phyloP scores from a whole-genome alignment of 805 yeast species.

The Wickerhamomyces mucosus region DNA sequence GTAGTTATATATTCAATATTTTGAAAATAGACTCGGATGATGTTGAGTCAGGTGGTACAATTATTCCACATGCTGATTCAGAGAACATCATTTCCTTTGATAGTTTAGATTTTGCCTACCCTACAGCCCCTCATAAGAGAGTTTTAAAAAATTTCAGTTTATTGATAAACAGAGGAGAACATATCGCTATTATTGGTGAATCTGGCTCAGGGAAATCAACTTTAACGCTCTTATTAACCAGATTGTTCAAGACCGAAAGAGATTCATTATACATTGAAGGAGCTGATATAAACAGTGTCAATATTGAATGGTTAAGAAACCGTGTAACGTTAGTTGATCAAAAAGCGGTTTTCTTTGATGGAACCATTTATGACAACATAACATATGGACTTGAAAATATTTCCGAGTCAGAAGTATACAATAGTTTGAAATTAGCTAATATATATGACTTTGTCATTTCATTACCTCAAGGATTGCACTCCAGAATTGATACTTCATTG shows the following conservation, averaged over 20 bases:
- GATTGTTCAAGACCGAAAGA: constrained; percentile 35
- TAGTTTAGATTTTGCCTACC: constrained; percentile 42
- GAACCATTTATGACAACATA: constrained; percentile 63
- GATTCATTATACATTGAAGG: constrained; percentile 38
- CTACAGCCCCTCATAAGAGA: constrained; percentile 20
- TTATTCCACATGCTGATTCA: constrained; percentile 18
- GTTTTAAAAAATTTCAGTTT: constrained; percentile 37
- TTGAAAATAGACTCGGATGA: constrained; percentile 24
- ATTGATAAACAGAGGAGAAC: constrained; percentile 33
- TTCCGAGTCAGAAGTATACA: constrained; percentile 27
- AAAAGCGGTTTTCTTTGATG: constrained; percentile 60
- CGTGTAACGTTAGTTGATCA: constrained; percentile 69
- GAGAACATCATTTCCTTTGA: constrained; percentile 28
- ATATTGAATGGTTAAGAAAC: constrained; percentile 39
- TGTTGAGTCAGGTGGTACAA: constrained; percentile 29
- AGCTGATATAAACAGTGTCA: constrained; percentile 35
- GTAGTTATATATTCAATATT: constrained; percentile 38
- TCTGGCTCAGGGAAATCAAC: constrained; percentile 95
- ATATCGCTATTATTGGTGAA: constrained; percentile 66
- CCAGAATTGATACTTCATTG: constrained; percentile 41
- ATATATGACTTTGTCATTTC: constrained; percentile 44
- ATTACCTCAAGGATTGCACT: constrained; percentile 49
- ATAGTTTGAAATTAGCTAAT: constrained; percentile 35
- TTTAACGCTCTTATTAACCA: constrained; percentile 42
- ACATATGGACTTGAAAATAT: constrained; percentile 41